Base-by-base conservation (phyloP, 2,329 filamentous ascomycete genomes). In the Lithohypha guttulata region DNA sequence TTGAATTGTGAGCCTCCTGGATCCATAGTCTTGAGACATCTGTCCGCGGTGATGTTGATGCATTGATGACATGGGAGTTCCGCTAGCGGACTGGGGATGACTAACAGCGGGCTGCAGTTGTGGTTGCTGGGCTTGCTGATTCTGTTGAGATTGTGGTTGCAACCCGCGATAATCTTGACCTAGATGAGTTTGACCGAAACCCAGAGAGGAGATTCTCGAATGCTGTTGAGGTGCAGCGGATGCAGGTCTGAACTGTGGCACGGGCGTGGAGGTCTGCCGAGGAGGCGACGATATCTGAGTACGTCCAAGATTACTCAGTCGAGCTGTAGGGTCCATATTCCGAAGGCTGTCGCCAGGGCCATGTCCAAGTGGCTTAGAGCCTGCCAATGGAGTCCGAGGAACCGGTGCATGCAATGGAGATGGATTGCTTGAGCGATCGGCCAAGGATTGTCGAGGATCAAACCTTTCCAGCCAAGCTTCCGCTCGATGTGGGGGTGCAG, bases 391-490 rank as follows among this genome's bases (percentile, higher is more conserved):
- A 11, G 23, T 31, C n/a, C 47, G 44, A 9, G 49, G 48, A 6
- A 50, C 42, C 4, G 49, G 30, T 26, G 49, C 50, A 34, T 51
- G 50, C 21, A 25, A 23, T 11, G 49, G 49, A 14, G 49, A 51
- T 15, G 48, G 49, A 37, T 46, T 26, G 15, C 19, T 22, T 37
- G 41, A 14, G 19, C 39, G 33, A 37, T 40, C 30, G 48, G 47
- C 4, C 32, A 31, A 10, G 44, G 39, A 5, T 10, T 39, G 36
- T 15, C 36, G 17, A 9, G 49, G 49, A 36, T 51, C 49, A 34
- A 46, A 51, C n/a, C 44, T 41, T 21, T 47, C 48, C 41, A 51
- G 43, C 49, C 49, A 51, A 6, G 41, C 28, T 13, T 50, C 49
- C 11, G 43, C 43, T 14, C 42, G 41, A 6, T 46, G 45, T 14